A percentile compares a stretch with the other conserved stretches of the same genome.
Conservation (phyloP, 306 rosid genomes). For the Cajanus cajan region DNA sequence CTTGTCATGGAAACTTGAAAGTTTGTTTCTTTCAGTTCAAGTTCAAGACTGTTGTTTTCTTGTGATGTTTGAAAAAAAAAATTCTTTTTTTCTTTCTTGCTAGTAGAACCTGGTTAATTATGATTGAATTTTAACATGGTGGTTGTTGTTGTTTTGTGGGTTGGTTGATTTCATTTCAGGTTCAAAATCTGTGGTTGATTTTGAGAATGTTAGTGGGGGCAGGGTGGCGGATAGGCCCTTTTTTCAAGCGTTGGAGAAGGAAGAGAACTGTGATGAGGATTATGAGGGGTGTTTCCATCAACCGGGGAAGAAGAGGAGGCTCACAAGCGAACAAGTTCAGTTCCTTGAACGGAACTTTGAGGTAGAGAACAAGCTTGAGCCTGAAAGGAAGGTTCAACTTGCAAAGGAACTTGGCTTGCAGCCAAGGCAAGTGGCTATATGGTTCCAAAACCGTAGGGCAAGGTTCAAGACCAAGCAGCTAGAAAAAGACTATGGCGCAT, state of each 20-base stretch:
- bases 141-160: not conserved
- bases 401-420: constrained; percentile 81
- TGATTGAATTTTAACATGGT: constrained; percentile 20
- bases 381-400: constrained; percentile 77
- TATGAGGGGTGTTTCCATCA: constrained; percentile 54
- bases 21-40: not conserved
- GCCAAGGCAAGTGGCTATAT: constrained; percentile 94
- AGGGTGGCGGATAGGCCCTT: constrained; percentile 46
- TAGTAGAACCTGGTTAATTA: not conserved
- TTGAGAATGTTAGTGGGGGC: constrained; percentile 46
- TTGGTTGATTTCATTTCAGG: constrained; percentile 56
- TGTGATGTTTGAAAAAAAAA: not conserved
- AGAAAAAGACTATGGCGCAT: constrained; percentile 64
- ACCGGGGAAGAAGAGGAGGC: constrained; percentile 83
- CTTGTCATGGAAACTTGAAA: not conserved
- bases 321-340: constrained; percentile 66
- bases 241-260: constrained; percentile 50
- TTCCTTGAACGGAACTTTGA: constrained; percentile 75
- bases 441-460: constrained; percentile 93
- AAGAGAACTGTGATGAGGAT: constrained; percentile 61
- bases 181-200: constrained; percentile 62
- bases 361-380: constrained; percentile 84
- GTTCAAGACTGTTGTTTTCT: not conserved
- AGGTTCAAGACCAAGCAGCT: constrained; percentile 79
- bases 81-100: not conserved